Evolutionary conservation across 805 yeast genomes (phyloP).

Genomic region (Candida chilensis): DNA sequence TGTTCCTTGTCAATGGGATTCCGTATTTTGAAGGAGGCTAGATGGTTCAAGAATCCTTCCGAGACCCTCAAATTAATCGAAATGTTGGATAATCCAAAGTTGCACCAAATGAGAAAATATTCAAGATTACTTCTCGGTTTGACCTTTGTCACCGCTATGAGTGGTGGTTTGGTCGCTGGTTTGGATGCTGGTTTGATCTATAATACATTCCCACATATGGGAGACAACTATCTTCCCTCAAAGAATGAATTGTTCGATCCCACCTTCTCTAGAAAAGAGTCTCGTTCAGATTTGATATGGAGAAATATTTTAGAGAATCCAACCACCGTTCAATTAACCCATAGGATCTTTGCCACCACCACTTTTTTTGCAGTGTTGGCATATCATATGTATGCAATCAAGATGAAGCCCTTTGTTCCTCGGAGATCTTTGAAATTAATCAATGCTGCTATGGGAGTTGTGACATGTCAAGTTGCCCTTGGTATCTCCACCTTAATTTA

Average conservation of each 20-base stretch:
- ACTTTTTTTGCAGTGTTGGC: constrained; percentile 68
- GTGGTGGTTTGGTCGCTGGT: constrained; percentile 98
- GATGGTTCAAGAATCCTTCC: constrained; percentile 58
- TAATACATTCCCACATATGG: constrained; percentile 96
- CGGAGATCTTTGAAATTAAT: constrained; percentile 41
- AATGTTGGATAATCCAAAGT: constrained; percentile 50
- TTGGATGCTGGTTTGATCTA: constrained; percentile 95
- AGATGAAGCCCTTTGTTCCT: constrained; percentile 49
- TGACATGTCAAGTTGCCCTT: constrained; percentile 68
- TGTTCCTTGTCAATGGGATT: constrained; percentile 90
- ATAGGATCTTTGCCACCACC: constrained; percentile 75
- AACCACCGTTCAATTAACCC: constrained; percentile 87
- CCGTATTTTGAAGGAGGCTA: constrained; percentile 68
- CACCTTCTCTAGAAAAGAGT: constrained; percentile 56
- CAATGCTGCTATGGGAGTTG: constrained; percentile 75
- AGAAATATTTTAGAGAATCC: constrained; percentile 93
- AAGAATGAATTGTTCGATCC: constrained; percentile 71
- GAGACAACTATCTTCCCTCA: constrained; percentile 71
- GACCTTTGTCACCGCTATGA: constrained; percentile 86
- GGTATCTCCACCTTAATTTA: constrained; percentile 84
- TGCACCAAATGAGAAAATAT: constrained; percentile 46
- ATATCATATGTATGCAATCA: constrained; percentile 59
- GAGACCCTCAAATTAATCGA: constrained; percentile 44
- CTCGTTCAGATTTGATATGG: constrained; percentile 75
- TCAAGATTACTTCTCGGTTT: constrained; percentile 53